These are phyloP conservation scores for Scutellaria baicalensis DNA, from an alignment of 257 asterid genomes.

Conservation along the genomic window DNA sequence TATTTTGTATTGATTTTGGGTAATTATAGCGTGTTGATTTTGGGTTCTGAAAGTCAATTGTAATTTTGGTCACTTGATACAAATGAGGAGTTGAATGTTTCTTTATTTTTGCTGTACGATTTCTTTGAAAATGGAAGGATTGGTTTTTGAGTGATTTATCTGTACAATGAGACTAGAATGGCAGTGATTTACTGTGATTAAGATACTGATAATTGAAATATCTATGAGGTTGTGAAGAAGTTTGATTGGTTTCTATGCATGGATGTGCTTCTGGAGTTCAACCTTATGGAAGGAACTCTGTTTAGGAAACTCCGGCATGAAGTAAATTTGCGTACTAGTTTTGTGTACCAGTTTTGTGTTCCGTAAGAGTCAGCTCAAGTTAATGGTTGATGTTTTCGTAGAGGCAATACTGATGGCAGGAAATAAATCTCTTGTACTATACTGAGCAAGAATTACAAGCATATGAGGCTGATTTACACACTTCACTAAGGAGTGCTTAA, in stretches of 20 bases:
- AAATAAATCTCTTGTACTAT: not conserved
- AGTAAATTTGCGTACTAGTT: not conserved
- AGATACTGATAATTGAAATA: not conserved
- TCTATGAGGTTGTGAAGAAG: not conserved
- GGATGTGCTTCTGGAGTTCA: not conserved
- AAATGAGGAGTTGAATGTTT: not conserved
- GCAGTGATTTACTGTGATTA: not conserved
- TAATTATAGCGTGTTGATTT: not conserved
- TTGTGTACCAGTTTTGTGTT: too few species aligned
- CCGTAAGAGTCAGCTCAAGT: not conserved
- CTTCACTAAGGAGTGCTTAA: not conserved
- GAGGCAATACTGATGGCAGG: not conserved
- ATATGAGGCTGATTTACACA: not conserved
- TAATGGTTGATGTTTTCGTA: slow-evolving; percentile 3
- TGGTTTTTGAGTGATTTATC: not conserved
- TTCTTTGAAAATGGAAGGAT: not conserved
- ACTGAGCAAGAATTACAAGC: not conserved
- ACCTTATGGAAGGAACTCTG: not conserved
- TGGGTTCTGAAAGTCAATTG: slow-evolving; percentile 7
- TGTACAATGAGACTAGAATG: not conserved
- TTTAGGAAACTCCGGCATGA: not conserved
- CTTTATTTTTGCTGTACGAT: not conserved
- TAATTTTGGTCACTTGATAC: not conserved
- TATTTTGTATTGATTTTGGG: not conserved
- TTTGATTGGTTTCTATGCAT: not conserved